phyloP scores from a whole-genome alignment of 2,329 filamentous ascomycete genomes.

The Ilyonectria mors-panacis region DNA sequence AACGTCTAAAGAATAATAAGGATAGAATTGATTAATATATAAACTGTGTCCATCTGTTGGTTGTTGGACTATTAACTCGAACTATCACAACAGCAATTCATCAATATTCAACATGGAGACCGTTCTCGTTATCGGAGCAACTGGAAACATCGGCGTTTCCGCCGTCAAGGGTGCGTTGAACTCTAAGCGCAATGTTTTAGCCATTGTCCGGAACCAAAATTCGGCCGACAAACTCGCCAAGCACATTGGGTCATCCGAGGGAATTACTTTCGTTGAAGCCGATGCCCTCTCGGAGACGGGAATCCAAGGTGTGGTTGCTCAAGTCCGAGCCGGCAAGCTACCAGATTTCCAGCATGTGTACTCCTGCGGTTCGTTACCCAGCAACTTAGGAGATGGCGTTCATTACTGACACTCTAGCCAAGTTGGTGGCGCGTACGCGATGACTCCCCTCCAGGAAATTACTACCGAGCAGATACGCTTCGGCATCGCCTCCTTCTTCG shows the following conservation, averaged over 20 bases:
- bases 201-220: constrained; percentile 54
- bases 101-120: constrained; percentile 41
- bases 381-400: too few relatives aligned
- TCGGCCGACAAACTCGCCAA: not conserved
- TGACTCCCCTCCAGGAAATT: too few relatives aligned
- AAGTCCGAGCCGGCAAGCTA: constrained; percentile 51
- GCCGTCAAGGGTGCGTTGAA: constrained; percentile 50
- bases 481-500: constrained; percentile 31
- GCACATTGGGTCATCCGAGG: not conserved
- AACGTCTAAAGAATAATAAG: too few relatives aligned
- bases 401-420: too few relatives aligned
- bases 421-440: constrained; percentile 8
- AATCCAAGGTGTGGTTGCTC: constrained; percentile 53
- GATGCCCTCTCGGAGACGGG: constrained; percentile 47
- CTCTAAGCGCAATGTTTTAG: constrained; percentile 51
- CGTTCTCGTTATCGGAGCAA: constrained; percentile 56
- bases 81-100: too few relatives aligned
- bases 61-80: too few relatives aligned
- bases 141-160: constrained; percentile 56
- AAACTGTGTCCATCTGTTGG: too few relatives aligned
- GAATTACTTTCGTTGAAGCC: not conserved
- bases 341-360: constrained; percentile 58
- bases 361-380: constrained; percentile 42
- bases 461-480: too few relatives aligned
- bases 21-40: too few relatives aligned